Conservation (phyloP, 2,329 filamentous ascomycete genomes). For the Ilyonectria robusta region DNA sequence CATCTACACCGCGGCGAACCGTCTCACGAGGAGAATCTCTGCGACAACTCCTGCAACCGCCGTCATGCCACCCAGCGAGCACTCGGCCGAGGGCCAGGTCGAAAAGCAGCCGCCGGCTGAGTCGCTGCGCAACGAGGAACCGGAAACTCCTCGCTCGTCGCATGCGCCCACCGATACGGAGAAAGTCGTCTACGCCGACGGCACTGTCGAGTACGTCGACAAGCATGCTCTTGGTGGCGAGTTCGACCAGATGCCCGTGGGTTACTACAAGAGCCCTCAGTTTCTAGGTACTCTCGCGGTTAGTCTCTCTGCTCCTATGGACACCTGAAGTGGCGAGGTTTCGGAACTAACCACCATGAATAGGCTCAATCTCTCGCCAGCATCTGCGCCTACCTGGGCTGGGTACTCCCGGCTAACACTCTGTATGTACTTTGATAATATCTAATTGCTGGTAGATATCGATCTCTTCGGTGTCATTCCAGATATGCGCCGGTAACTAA, state of each 20-base stretch:
- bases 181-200: conserved; percentile 56
- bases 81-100: conserved; percentile 11
- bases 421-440: conserved; percentile 39
- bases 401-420: conserved; percentile 55
- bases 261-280: conserved; percentile 57
- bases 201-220: conserved; percentile 59
- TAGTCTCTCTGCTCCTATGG: conserved; percentile 20
- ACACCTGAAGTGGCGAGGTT: not conserved
- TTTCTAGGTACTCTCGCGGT: conserved; percentile 59
- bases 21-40: not conserved
- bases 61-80: conserved; percentile 20
- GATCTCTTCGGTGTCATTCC: too few species aligned
- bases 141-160: conserved; percentile 30
- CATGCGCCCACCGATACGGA: conserved; percentile 37
- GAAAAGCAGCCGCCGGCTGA: conserved; percentile 23
- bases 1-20: not conserved
- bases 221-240: conserved; percentile 59
- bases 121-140: conserved; percentile 12
- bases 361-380: conserved; percentile 53
- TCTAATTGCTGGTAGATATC: not conserved
- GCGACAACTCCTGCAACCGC: not conserved
- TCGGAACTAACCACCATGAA: conserved; percentile 4
- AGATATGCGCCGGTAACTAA: conserved; percentile 2
- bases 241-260: conserved; percentile 55
- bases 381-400: conserved; percentile 53